These are phyloP conservation scores for Candida endomychidarum DNA, from an alignment of 805 yeast species.

Conservation along the genomic window DNA sequence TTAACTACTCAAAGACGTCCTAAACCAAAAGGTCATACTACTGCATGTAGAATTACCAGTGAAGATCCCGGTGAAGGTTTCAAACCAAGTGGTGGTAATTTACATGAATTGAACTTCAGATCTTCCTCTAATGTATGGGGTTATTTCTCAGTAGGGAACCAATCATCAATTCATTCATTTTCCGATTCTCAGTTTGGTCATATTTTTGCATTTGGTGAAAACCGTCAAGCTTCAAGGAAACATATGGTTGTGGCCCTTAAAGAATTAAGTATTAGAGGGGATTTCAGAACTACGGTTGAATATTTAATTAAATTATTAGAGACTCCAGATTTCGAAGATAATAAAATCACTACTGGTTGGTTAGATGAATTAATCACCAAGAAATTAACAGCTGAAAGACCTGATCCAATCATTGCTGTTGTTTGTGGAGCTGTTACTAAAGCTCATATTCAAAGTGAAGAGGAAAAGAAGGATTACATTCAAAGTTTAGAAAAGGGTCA, in stretches of 20 bases:
- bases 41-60: constrained; percentile 98
- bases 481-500: constrained; percentile 91
- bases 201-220: constrained; percentile 98
- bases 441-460: constrained; percentile 79
- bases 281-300: constrained; percentile 96
- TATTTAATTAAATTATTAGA: constrained; percentile 92
- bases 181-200: constrained; percentile 99
- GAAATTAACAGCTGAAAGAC: constrained; percentile 95
- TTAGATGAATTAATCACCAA: constrained; percentile 92
- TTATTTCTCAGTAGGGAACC: constrained; percentile 94
- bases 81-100: constrained; percentile 96
- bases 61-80: constrained; percentile 99
- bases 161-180: constrained; percentile 96
- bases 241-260: constrained; percentile 99
- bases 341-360: constrained; percentile 99
- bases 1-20: constrained; percentile 86
- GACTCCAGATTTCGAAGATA: constrained; percentile 94
- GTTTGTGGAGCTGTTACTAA: constrained; percentile 98
- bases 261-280: constrained; percentile 96
- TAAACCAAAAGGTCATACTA: constrained; percentile 95
- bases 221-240: constrained; percentile 95
- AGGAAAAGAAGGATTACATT: constrained; percentile 65
- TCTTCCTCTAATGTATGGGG: constrained; percentile 99
- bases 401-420: constrained; percentile 87
- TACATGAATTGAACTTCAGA: constrained; percentile 94